A percentile compares a stretch with the other conserved stretches of the same genome.
phyloP scores from a whole-genome alignment of 371 early-diverging fungal species.

The Lichtheimia hyalospora region DNA sequence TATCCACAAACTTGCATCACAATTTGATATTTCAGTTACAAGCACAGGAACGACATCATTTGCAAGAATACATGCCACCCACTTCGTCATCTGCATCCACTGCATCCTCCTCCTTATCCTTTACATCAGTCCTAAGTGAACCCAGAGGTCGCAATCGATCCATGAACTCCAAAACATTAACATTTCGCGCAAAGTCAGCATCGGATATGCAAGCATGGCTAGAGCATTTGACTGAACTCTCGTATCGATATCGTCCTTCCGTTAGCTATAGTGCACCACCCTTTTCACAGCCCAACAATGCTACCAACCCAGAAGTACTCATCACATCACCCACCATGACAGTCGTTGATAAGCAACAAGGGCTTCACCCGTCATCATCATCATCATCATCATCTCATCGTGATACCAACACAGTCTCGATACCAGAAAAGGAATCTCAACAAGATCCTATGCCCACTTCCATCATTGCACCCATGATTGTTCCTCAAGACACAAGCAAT shows the following conservation, averaged over 20 bases:
- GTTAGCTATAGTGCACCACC: constrained; percentile 13
- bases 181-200: constrained; percentile 38
- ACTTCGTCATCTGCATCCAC: constrained; percentile 5
- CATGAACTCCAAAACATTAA: constrained; percentile 12
- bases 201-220: constrained; percentile 43
- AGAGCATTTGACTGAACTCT: constrained; percentile 21
- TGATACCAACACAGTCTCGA: too few relatives aligned
- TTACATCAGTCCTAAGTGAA: not conserved
- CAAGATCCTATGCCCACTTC: too few relatives aligned
- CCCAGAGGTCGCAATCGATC: not conserved
- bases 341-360: not conserved
- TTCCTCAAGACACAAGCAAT: too few relatives aligned
- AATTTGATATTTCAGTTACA: constrained; percentile 41
- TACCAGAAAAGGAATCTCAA: too few relatives aligned
- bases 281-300: constrained; percentile 10
- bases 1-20: constrained; percentile 39
- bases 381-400: not conserved
- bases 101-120: constrained; percentile 9
- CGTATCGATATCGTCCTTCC: constrained; percentile 23
- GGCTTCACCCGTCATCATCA: too few relatives aligned
- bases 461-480: too few relatives aligned
- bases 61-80: constrained; percentile 2
- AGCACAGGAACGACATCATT: constrained; percentile 13
- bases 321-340: constrained; percentile 6
- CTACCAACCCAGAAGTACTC: constrained; percentile 9